Percentiles rank a stretch among this genome's conserved stretches.
phyloP scores from a whole-genome alignment of 345 rosid species.

The Aquilaria yunnanensis region DNA sequence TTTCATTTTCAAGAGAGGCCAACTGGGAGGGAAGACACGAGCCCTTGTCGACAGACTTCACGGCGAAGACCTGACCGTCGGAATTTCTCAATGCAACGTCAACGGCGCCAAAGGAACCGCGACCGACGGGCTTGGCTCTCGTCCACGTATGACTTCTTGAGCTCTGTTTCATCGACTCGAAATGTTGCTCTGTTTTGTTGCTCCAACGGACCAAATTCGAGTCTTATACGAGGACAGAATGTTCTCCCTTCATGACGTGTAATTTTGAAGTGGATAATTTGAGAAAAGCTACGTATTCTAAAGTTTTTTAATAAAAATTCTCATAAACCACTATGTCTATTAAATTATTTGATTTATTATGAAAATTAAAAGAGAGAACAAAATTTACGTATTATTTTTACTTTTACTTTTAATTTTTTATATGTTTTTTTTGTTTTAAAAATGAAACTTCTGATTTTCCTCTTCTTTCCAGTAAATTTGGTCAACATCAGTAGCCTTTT shows the following conservation, averaged over 20 bases:
- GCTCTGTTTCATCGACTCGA: conserved; percentile 12
- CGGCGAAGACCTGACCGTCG: conserved; percentile 36
- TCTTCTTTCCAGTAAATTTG: conserved; percentile 29
- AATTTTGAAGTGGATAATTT: conserved; percentile 8
- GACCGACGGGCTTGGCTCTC: conserved; percentile 44
- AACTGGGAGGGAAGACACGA: conserved; percentile 23
- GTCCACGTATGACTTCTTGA: conserved; percentile 20
- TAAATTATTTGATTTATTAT: no score
- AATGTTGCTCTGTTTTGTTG: not conserved
- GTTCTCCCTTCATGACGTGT: conserved; percentile 2
- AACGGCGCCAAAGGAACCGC: conserved; percentile 59
- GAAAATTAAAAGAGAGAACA: no score
- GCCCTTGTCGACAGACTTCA: conserved; percentile 38
- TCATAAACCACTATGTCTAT: no score
- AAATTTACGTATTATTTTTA: no score
- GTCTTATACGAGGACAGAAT: conserved; percentile 10
- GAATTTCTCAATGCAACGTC: conserved; percentile 24
- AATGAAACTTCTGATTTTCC: conserved; percentile 26
- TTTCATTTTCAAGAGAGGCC: conserved; percentile 49
- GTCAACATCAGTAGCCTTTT: conserved; percentile 29
- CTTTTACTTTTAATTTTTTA: no score
- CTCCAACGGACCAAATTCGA: not conserved
- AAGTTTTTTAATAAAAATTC: no score
- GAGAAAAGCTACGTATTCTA: not conserved
- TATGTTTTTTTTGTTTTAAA: not conserved